phyloP scores from a whole-genome alignment of 306 rosid species.

The Urtica urens region DNA sequence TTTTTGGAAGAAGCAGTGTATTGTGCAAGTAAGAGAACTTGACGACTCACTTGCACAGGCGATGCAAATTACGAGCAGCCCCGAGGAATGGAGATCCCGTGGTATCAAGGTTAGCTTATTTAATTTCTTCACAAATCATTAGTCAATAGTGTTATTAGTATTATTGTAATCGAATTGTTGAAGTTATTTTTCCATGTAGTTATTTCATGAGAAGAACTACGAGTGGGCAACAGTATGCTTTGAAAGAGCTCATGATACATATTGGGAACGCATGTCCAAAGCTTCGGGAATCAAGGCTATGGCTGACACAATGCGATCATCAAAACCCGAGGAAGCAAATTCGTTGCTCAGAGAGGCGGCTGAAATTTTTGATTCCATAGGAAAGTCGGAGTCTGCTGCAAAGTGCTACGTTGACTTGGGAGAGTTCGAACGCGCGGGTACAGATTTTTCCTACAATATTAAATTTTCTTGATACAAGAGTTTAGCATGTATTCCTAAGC shows the following conservation, averaged over 20 bases:
- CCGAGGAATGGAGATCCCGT: slow-evolving; percentile 64
- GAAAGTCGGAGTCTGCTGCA: slow-evolving; percentile 51
- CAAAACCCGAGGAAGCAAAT: slow-evolving; percentile 37
- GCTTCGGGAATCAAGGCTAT: slow-evolving; percentile 54
- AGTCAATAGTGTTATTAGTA: too few species aligned
- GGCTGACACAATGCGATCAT: slow-evolving; percentile 33
- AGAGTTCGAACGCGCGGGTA: slow-evolving; percentile 62
- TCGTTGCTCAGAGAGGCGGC: slow-evolving; percentile 66
- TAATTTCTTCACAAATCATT: too few species aligned
- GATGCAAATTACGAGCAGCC: slow-evolving; percentile 65
- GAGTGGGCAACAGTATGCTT: slow-evolving; percentile 73
- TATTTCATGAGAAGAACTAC: slow-evolving; percentile 46
- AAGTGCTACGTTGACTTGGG: slow-evolving; percentile 58
- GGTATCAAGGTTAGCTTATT: slow-evolving; percentile 66
- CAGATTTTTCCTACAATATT: background rate
- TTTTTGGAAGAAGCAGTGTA: slow-evolving; percentile 50
- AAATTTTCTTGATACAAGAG: background rate
- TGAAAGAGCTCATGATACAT: slow-evolving; percentile 55
- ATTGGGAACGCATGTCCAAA: slow-evolving; percentile 64
- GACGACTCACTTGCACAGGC: slow-evolving; percentile 65
- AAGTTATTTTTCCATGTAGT: slow-evolving; percentile 27
- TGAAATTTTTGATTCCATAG: slow-evolving; percentile 47
- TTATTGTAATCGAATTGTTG: too few species aligned
- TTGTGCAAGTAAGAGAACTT: slow-evolving; percentile 49
- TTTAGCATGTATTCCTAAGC: background rate